Base-by-base conservation (phyloP, 2,329 filamentous ascomycete genomes). In the Pseudophaeomoniella oleicola region DNA sequence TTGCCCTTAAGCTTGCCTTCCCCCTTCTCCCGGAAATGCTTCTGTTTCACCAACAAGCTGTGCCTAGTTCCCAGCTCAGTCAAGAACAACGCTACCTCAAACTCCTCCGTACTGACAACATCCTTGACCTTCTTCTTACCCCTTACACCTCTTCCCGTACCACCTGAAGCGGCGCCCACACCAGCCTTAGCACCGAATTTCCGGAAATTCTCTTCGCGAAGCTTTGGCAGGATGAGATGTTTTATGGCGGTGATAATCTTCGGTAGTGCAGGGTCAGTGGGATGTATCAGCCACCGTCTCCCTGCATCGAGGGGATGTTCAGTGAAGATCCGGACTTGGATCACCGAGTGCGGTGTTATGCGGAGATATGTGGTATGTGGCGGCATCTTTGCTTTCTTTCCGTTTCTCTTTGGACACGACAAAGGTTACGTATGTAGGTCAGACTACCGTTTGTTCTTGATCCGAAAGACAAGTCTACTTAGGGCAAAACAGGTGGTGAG, bases 311-410 rank as follows among this genome's bases (percentile, higher is more conserved):
- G 75, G 1, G 90, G 90, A 49, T 88, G 87, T 45, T 96, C 88
- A 33, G 94, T 75, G 58, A 96, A 96, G 47, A 98, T 90, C 45
- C 87, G 86, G 45, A 84, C 86, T 68, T 98, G 90, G n/a, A 98
- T 71, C 19, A 94, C 86, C 3, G 88, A 94, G 57, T 85, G 83
- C 54, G 88, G 87, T 38, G 82, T 88, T 48, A 96, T 93, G 36
- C 88, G 76, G 38, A 96, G 69, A 55, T 96, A 94, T 6, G 22
- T 27, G 22, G 22, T 27, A n/a, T 27, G 22, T 9, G 22, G 22
- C n/a, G 22, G 22, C 22, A 27, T 27, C 22, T n/a, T n/a, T n/a
- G n/a, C n/a, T n/a, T n/a, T n/a, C n/a, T n/a, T n/a, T n/a, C n/a
- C n/a, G n/a, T n/a, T n/a, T n/a, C n/a, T n/a, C n/a, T n/a, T n/a